Base-by-base conservation (phyloP, 495 filamentous ascomycete genomes). In the Penicillium atrosanguineum region DNA sequence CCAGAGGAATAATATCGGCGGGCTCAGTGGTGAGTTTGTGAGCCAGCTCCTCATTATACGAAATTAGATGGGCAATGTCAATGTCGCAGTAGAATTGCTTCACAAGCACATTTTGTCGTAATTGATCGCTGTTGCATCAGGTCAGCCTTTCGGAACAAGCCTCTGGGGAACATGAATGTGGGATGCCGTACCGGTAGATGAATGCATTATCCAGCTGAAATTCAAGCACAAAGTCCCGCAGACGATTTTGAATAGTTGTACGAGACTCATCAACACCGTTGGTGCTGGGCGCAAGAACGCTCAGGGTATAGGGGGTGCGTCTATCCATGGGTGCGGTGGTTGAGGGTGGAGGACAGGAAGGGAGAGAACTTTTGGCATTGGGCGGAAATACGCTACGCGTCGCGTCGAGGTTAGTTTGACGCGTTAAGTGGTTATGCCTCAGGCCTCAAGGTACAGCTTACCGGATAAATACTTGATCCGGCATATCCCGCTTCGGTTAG, bases 41-140 rank as follows among this genome's bases (percentile, higher is more conserved):
- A 34, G 93, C 95, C 50, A 99, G 80, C 65, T 97, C 91, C 70
- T 97, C 95, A 60, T 97, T 95, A 75, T 91, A 97, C 46, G 88
- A 94, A 68, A 96, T 96, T 37, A 99, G 76, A 69, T 99, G 95
- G 34, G 89, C 89, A 59, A 99, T 90, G 69, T 99, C 93, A 57
- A 99, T 86, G 70, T 99, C 94, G 74, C 94, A 97, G 73, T 87
- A 95, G 71, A 92, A 97, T 62, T 93, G 89, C 67, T 95, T 95
- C 12, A 96, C 83, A 0, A 99, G 81, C 28, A 91, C 92, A 75
- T 99, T 97, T 63, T 97, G 92, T 55, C 91, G 85, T 52, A 99
- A 81, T 75, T 96, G 94, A 63, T 99, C 95, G 76, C 95, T 95
- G 60, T 26, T 48, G 1, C 2, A 28, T 6, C n/a, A 57, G 68